Base-by-base conservation (phyloP, 2,329 filamentous ascomycete genomes). In the Coniochaeta hoffmannii region DNA sequence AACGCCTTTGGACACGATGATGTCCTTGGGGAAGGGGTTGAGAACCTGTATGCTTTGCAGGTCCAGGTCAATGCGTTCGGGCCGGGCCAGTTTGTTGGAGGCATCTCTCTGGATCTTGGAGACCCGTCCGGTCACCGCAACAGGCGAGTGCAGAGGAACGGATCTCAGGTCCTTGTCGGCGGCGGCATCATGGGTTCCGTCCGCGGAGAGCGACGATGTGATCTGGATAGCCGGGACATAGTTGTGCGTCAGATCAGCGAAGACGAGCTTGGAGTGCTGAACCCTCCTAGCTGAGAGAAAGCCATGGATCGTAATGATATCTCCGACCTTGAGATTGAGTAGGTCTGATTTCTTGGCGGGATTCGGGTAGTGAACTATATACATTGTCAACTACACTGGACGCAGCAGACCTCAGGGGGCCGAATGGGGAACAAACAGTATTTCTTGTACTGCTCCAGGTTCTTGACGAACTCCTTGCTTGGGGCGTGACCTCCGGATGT, bases 1-100 rank as follows among this genome's bases (percentile, higher is more conserved):
- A 1, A 87, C 88, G 50, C 88, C 85, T 15, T 84, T 75, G 1
- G 87, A 88, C 59, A 95, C 83, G 57, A 94, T 86, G 56, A 96
- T 84, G 59, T 92, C 83, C 44, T 81, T 81, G 0, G 88, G 83
- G 55, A 95, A 90, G 0, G 79, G 72, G 62, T 93, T 93, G 4
- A 97, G 77, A 53, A 82, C 78, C 44, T 82, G 75, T 9, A 96
- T 78, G 3, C 78, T 76, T 50, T 79, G 73, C 17, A 91, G 69
- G 5, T 78, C 75, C 52, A 94, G 70, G 62, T 91, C 87, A 57
- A 83, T 65, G 3, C 58, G 58, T 11, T 3, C 1, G 57, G 12
- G 28, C 24, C 4, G 53, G 22, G 11, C 19, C 12, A 32, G 32
- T 2, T 53, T 46, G 15, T 2, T 15, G 8, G n/a, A 30, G 15